Evolutionary conservation across 2,329 filamentous ascomycete genomes (phyloP).

Genomic region (Neoascochyta sp.): DNA sequence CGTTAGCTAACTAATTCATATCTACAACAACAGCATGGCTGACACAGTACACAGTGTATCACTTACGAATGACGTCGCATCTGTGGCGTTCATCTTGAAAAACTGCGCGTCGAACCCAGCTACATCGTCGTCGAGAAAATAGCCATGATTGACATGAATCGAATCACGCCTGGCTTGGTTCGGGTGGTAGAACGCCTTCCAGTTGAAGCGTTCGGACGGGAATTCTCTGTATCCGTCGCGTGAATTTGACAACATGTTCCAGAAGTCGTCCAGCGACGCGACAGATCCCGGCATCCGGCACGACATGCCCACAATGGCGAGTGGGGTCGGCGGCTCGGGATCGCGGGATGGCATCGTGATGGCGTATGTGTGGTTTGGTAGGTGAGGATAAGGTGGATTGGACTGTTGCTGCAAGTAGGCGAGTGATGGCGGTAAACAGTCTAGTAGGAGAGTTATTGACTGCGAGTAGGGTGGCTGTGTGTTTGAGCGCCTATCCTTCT

Average conservation of each 20-base stretch:
- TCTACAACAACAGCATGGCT: no score
- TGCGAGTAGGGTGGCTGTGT: no score
- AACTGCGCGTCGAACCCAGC: slow-evolving; percentile 26
- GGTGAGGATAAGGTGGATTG: no score
- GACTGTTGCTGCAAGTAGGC: no score
- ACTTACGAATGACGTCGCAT: slow-evolving; percentile 18
- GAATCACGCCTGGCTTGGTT: slow-evolving; percentile 34
- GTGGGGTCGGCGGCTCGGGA: not conserved
- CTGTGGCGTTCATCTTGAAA: slow-evolving; percentile 21
- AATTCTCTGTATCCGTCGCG: slow-evolving; percentile 33
- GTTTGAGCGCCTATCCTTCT: no score
- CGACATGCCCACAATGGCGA: slow-evolving; percentile 41
- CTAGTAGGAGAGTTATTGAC: no score
- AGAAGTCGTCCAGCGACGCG: slow-evolving; percentile 23
- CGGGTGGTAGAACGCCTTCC: slow-evolving; percentile 38
- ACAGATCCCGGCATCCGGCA: slow-evolving; percentile 22
- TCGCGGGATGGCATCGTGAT: not conserved
- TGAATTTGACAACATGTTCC: slow-evolving; percentile 17
- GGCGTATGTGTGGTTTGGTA: not conserved
- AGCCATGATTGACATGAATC: slow-evolving; percentile 22
- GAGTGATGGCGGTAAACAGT: no score
- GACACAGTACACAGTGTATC: no score
- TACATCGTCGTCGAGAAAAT: slow-evolving; percentile 18
- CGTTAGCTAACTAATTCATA: not conserved
- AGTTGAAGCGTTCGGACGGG: slow-evolving; percentile 38